Percentiles rank a stretch among this genome's conserved stretches.
phyloP scores from a whole-genome alignment of 2,329 filamentous ascomycete species.

The Hymenoscyphus fraxineus region DNA sequence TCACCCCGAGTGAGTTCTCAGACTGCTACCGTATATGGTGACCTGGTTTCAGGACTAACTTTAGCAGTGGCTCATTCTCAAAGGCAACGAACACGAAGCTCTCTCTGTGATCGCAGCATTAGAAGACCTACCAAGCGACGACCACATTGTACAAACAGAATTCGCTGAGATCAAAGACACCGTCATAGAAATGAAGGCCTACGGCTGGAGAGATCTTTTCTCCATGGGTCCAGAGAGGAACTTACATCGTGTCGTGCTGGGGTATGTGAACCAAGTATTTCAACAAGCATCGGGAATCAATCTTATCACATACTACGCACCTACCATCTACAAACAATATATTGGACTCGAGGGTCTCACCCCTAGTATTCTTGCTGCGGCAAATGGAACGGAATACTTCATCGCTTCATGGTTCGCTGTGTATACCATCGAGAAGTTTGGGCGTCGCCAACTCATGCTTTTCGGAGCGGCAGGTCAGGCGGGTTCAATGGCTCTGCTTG shows the following conservation, averaged over 20 bases:
- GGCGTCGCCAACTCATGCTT: conserved; percentile 68
- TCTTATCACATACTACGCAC: conserved; percentile 44
- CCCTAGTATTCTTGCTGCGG: conserved; percentile 52
- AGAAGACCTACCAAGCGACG: conserved; percentile 41
- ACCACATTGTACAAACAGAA: conserved; percentile 54
- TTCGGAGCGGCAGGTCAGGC: conserved; percentile 63
- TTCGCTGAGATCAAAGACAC: conserved; percentile 53
- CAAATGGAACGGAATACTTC: conserved; percentile 46
- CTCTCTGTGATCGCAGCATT: conserved; percentile 42
- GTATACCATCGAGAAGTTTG: conserved; percentile 51
- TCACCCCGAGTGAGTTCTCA: conserved; percentile 36
- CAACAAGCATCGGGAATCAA: conserved; percentile 48
- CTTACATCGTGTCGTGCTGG: conserved; percentile 51
- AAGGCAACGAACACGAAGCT: conserved; percentile 44
- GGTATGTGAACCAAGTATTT: conserved; percentile 47
- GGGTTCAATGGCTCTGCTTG: conserved; percentile 60
- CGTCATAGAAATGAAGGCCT: conserved; percentile 52
- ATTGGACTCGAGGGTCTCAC: conserved; percentile 44
- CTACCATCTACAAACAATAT: conserved; percentile 48
- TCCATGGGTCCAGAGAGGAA: conserved; percentile 49
- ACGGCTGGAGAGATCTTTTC: conserved; percentile 42
- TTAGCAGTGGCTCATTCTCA: conserved; percentile 42
- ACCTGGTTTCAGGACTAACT: not conserved
- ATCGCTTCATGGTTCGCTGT: conserved; percentile 39
- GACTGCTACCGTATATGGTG: not conserved